Conservation (phyloP, 2,329 filamentous ascomycete species). For the Amesomyces nigricolor region DNA sequence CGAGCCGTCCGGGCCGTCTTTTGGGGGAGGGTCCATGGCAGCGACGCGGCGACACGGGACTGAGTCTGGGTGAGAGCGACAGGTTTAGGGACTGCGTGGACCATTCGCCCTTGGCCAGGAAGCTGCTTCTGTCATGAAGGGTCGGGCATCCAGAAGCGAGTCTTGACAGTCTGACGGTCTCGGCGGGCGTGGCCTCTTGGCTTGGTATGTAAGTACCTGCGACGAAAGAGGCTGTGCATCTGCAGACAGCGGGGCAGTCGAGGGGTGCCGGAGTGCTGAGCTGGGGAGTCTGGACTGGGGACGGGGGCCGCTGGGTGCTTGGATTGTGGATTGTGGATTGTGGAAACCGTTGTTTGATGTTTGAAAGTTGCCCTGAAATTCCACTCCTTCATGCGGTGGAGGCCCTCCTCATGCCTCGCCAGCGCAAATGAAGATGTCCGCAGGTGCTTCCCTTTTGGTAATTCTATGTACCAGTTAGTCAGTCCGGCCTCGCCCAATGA, state of each 20-base stretch:
- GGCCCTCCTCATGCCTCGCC: constrained; percentile 2
- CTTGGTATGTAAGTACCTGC: neutral
- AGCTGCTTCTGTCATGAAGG: constrained; percentile 24
- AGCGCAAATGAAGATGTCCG: constrained; percentile 17
- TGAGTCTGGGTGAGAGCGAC: constrained; percentile 4
- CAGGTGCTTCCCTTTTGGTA: neutral
- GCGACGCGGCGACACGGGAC: constrained; percentile 21
- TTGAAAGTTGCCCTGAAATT: constrained; percentile 8
- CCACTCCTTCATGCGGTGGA: constrained; percentile 1
- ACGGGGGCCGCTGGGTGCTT: too few relatives aligned
- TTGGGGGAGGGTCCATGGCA: constrained; percentile 40
- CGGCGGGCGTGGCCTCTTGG: too few relatives aligned
- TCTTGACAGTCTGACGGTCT: neutral
- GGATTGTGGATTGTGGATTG: neutral
- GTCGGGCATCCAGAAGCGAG: constrained; percentile 14
- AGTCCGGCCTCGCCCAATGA: neutral
- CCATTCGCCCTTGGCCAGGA: constrained; percentile 33
- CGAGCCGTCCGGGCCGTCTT: constrained; percentile 66
- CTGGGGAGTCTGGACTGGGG: too few relatives aligned
- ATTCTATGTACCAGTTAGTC: neutral
- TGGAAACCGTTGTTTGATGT: neutral
- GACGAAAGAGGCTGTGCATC: constrained; percentile 5
- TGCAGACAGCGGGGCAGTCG: constrained; percentile 6
- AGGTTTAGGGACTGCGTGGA: constrained; percentile 14
- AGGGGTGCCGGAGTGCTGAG: neutral